Evolutionary conservation across 768 basidiomycete species (phyloP), one percentile per base, ranked within the genome.

Genomic region (Pleurotus salmoneostramineus): DNA sequence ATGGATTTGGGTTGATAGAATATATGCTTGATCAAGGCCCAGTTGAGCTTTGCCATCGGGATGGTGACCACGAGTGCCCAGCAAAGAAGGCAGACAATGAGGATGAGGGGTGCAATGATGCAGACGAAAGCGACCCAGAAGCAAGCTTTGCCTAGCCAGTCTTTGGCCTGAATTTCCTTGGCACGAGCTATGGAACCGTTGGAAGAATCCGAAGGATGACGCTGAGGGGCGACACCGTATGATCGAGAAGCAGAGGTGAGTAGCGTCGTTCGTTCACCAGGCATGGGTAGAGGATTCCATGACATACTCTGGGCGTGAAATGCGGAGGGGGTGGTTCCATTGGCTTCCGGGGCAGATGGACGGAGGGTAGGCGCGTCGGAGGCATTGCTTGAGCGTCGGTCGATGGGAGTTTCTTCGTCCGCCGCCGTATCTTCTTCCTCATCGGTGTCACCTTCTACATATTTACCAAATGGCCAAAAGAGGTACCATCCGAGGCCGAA

Each of bases 391-490:
- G 70, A 69, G 49, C 69, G 67, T 34, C 71, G 62, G 35, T 68
- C 68, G 40, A 65, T 66, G 49, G 63, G 63, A 10, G 62, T 65
- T 51, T 71, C 71, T 7, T 72, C 72, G 2, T 74, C 74, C 11
- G 76, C 77, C 56, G 76, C 74, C 56, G 65, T 67, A 21, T 67
- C 59, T 40, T 77, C 68, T 36, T 80, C 72, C 27, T 78, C 80
- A 6, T 70, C 76, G 3, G 76, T 70, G 59, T 87, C 87, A 8
- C 94, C 93, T 70, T 98, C 95, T 49, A 99, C 93, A 68, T 98
- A 99, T 72, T 98, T 98, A 15, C 97, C 95, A 68, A 99, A 99
- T 2, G 97, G 97, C 97, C 97, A 98, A 17, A 84, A 83, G 55
- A 98, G 82, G 69, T 99, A 99, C 91, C 95, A 97, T 5, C 94